phyloP scores from a whole-genome alignment of 306 rosid genomes.

The Neltuma alba region DNA sequence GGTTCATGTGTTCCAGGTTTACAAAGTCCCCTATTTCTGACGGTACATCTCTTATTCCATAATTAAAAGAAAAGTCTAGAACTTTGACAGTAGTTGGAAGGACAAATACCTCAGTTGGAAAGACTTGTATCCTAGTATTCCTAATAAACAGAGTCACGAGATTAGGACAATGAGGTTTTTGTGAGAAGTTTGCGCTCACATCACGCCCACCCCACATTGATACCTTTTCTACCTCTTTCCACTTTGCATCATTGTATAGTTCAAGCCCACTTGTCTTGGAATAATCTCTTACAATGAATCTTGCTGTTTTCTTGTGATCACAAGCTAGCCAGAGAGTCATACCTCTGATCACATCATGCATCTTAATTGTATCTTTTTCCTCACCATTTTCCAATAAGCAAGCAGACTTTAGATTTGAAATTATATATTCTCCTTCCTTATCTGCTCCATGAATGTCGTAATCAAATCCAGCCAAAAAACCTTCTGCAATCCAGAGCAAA shows the following conservation, averaged over 20 bases:
- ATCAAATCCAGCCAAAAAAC: neutral
- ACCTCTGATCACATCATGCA: constrained; percentile 10
- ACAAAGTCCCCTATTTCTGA: neutral
- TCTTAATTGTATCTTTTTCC: neutral
- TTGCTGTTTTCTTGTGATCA: neutral
- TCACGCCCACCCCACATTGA: neutral
- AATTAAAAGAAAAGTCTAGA: too few relatives aligned
- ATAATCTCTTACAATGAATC: neutral
- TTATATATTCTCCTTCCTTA: neutral
- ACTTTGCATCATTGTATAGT: neutral
- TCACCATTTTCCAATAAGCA: neutral
- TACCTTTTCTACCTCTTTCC: neutral
- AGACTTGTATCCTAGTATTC: too few relatives aligned
- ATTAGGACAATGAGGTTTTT: neutral
- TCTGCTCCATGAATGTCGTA: neutral
- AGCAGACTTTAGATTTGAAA: neutral
- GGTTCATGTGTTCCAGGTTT: neutral
- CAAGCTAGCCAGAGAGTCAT: neutral
- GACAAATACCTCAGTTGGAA: too few relatives aligned
- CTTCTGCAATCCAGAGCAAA: neutral
- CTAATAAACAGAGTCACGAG: too few relatives aligned
- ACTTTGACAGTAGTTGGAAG: too few relatives aligned
- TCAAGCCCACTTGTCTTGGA: neutral
- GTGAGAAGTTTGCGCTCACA: too few relatives aligned
- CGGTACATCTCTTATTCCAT: neutral